phyloP scores from a whole-genome alignment of 306 rosid genomes.

The Acmispon strigosus region DNA sequence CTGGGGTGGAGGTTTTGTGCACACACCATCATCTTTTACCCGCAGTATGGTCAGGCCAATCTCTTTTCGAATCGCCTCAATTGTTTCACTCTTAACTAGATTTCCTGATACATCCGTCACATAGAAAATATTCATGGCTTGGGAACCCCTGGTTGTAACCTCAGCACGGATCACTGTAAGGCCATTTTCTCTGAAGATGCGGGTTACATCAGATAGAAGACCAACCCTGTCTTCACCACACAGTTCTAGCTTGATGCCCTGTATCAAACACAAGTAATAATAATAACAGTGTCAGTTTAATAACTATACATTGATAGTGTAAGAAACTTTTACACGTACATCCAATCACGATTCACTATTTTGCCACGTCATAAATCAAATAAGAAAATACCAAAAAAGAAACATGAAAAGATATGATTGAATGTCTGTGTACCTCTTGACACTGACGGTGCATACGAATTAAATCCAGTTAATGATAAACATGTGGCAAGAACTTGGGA shows the following conservation, averaged over 20 bases:
- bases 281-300: too few relatives aligned
- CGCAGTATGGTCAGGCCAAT: constrained; percentile 63
- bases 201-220: constrained; percentile 88
- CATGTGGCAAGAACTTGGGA: neutral
- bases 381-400: too few relatives aligned
- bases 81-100: constrained; percentile 73
- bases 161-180: constrained; percentile 89
- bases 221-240: constrained; percentile 84
- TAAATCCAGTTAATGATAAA: neutral
- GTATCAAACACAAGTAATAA: constrained; percentile 10
- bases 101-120: constrained; percentile 80
- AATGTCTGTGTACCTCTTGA: too few relatives aligned
- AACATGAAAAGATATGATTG: too few relatives aligned
- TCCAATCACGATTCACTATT: too few relatives aligned
- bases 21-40: constrained; percentile 49
- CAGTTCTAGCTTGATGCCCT: constrained; percentile 90
- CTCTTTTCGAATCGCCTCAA: constrained; percentile 84
- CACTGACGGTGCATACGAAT: too few relatives aligned
- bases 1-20: constrained; percentile 43
- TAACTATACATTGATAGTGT: too few relatives aligned
- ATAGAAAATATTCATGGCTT: constrained; percentile 81
- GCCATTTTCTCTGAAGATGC: constrained; percentile 92
- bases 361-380: too few relatives aligned
- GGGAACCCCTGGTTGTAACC: constrained; percentile 71
- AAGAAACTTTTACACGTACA: too few relatives aligned